These are phyloP conservation scores for Diaporthe velutina DNA, from an alignment of 2,329 filamentous ascomycete species.

Conservation along the genomic window DNA sequence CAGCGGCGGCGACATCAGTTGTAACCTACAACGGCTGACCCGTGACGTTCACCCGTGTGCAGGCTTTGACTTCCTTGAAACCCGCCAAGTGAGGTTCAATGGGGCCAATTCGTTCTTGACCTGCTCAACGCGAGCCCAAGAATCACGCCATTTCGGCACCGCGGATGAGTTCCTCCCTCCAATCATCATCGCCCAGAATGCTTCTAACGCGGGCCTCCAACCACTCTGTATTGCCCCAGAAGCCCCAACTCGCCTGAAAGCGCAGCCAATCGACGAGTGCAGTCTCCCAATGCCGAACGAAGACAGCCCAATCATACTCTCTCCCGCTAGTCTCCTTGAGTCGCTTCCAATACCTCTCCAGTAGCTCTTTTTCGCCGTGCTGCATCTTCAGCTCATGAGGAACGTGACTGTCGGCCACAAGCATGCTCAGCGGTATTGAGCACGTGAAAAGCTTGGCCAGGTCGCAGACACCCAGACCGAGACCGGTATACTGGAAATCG, in stretches of 20 bases:
- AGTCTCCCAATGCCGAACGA: conserved; percentile 74
- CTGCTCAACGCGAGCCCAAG: neutral
- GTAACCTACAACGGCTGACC: too few relatives aligned
- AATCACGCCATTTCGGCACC: neutral
- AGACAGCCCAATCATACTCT: conserved; percentile 65
- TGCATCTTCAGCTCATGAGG: conserved; percentile 60
- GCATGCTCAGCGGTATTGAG: conserved; percentile 69
- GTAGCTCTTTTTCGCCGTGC: conserved; percentile 61
- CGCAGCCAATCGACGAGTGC: conserved; percentile 77
- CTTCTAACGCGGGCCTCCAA: conserved; percentile 65
- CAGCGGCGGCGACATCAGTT: too few relatives aligned
- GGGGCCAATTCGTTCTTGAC: too few relatives aligned
- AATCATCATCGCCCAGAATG: conserved; percentile 59
- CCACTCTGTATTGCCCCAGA: conserved; percentile 72
- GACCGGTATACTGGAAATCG: conserved; percentile 77
- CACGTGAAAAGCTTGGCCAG: conserved; percentile 77
- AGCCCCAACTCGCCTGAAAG: conserved; percentile 72
- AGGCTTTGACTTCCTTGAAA: too few relatives aligned
- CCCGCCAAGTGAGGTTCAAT: neutral
- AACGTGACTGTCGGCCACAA: conserved; percentile 50
- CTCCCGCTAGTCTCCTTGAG: conserved; percentile 50
- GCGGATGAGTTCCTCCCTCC: conserved; percentile 41
- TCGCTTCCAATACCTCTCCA: conserved; percentile 61
- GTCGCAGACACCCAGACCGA: conserved; percentile 75
- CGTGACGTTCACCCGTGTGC: too few relatives aligned